A percentile compares a stretch with the other conserved stretches of the same genome.
These are phyloP conservation scores for Chrysoporthe austroafricana DNA, from an alignment of 2,329 filamentous ascomycete genomes.

Conservation along the genomic window DNA sequence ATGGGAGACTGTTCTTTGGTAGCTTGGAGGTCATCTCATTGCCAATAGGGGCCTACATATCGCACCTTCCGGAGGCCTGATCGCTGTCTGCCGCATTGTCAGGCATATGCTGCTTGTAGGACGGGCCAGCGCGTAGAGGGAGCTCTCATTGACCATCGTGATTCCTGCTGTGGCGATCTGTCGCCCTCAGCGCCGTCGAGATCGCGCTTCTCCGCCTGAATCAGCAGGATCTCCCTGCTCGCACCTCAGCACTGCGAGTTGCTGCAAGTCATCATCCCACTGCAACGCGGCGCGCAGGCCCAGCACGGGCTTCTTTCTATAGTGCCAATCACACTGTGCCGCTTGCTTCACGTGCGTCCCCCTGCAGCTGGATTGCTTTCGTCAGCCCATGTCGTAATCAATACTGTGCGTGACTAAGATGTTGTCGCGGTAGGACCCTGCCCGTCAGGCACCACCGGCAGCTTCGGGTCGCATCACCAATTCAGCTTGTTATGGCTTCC, in stretches of 20 bases:
- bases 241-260: not conserved
- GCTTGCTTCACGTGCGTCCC: not conserved
- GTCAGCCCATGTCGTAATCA: not conserved
- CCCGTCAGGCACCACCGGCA: too few relatives aligned
- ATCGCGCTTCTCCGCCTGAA: not conserved
- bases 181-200: not conserved
- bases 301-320: not conserved
- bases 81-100: not conserved
- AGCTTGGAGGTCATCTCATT: not conserved
- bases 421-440: not conserved
- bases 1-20: not conserved
- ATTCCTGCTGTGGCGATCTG: conserved; percentile 4
- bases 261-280: conserved; percentile 9
- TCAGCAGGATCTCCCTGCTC: not conserved
- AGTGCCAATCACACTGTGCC: conserved; percentile 15
- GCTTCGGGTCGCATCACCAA: too few relatives aligned
- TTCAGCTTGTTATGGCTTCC: not conserved
- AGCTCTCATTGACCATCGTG: too few relatives aligned
- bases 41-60: not conserved
- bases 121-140: not conserved
- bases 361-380: not conserved
- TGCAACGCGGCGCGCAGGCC: not conserved
- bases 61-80: not conserved
- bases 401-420: conserved; percentile 5
- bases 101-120: not conserved